Evolutionary conservation across 2,329 filamentous ascomycete genomes (phyloP).

Genomic region (Aspergillus oerlinghausenensis): DNA sequence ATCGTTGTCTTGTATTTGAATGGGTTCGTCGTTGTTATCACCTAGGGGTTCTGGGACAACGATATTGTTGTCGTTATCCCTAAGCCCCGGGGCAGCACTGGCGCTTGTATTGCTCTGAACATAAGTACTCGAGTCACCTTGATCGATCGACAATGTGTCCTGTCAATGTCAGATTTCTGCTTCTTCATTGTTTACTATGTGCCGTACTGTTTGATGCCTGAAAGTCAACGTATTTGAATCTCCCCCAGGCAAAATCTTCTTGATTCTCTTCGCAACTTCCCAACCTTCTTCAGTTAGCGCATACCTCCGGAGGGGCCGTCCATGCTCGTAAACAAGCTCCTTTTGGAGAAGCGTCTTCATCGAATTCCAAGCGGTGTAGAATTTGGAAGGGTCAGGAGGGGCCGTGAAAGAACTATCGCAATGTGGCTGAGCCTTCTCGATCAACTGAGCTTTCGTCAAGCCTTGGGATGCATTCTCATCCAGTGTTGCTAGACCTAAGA

Average conservation of each 20-base stretch:
- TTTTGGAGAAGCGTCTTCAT: slow-evolving; percentile 73
- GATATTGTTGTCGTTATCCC: neutral
- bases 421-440: slow-evolving; percentile 64
- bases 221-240: slow-evolving; percentile 16
- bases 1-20: neutral
- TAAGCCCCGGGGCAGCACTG: neutral
- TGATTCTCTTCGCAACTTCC: slow-evolving; percentile 65
- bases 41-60: neutral
- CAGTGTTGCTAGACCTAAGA: slow-evolving; percentile 61
- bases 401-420: slow-evolving; percentile 70
- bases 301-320: slow-evolving; percentile 64
- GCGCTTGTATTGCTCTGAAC: neutral
- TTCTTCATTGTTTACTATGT: neutral
- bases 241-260: slow-evolving; percentile 41
- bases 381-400: slow-evolving; percentile 62
- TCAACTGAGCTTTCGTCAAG: slow-evolving; percentile 64
- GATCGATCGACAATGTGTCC: slow-evolving; percentile 1
- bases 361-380: slow-evolving; percentile 77
- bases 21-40: slow-evolving; percentile 8
- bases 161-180: slow-evolving; percentile 2
- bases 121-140: neutral
- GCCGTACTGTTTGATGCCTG: slow-evolving; percentile 10
- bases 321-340: slow-evolving; percentile 67
- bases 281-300: slow-evolving; percentile 71
- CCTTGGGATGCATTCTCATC: slow-evolving; percentile 53